Percentiles rank a stretch among this genome's conserved stretches.
phyloP scores from a whole-genome alignment of 176 grass and related monocot species.

The Thalia dealbata region DNA sequence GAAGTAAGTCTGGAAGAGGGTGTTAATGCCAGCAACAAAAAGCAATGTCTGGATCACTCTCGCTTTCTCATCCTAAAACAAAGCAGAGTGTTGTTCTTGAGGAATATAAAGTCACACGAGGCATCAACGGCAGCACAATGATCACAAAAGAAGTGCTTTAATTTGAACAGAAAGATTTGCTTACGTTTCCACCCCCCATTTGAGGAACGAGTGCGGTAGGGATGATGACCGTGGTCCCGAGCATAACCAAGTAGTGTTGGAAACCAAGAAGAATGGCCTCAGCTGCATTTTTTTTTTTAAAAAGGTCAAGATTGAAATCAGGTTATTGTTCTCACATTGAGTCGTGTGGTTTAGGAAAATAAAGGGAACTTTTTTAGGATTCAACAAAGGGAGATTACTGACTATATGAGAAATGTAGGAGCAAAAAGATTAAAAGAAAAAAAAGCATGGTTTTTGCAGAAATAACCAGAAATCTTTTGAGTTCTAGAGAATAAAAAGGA shows the following conservation, averaged over 20 bases:
- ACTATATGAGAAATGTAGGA: neutral
- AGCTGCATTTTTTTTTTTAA: constrained; percentile 27
- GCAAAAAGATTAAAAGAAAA: neutral
- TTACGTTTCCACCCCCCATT: constrained; percentile 96
- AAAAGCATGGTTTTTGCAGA: neutral
- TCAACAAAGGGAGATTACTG: too few relatives aligned
- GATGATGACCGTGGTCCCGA: constrained; percentile 90
- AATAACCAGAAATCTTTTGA: neutral
- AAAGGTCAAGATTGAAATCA: neutral
- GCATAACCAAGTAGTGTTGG: constrained; percentile 96
- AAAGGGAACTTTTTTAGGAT: neutral
- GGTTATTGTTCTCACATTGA: neutral
- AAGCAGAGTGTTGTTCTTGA: neutral
- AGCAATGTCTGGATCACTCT: constrained; percentile 78
- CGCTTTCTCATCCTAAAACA: constrained; percentile 72
- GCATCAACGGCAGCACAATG: neutral
- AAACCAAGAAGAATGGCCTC: constrained; percentile 92
- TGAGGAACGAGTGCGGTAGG: constrained; percentile 91
- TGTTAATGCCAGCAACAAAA: constrained; percentile 91
- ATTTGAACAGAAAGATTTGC: neutral
- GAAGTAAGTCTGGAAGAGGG: constrained; percentile 73
- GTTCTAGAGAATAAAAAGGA: neutral
- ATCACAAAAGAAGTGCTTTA: neutral
- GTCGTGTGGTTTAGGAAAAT: neutral
- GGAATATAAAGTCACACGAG: neutral